Conservation (phyloP, 208 protist genomes). For the Trichomonas tenax region DNA sequence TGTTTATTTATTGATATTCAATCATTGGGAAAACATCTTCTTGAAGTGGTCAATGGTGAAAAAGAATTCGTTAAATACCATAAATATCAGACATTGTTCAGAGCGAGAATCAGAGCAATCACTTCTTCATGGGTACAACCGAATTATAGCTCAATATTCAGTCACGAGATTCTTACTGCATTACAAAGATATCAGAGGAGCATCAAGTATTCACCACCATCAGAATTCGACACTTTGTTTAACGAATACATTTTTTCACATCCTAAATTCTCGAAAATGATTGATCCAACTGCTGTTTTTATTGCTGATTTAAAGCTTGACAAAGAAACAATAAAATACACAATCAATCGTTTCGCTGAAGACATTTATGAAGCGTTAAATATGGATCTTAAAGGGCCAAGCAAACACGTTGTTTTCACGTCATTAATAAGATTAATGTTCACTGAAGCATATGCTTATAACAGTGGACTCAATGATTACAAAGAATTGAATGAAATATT, state of each 20-base stretch:
- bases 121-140: neutral
- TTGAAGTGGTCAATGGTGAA: neutral
- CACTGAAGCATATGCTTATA: neutral
- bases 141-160: neutral
- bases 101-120: neutral
- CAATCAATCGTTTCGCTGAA: neutral
- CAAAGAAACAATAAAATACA: neutral
- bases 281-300: neutral
- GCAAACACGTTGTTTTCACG: neutral
- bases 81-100: neutral
- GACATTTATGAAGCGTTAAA: neutral
- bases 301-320: neutral
- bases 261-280: neutral
- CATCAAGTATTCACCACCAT: neutral
- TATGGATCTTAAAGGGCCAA: neutral
- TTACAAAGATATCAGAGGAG: neutral
- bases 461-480: neutral
- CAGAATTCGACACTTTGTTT: neutral
- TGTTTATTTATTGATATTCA: neutral
- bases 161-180: neutral
- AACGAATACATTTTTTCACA: neutral
- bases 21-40: neutral
- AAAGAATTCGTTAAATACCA: neutral
- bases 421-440: neutral
- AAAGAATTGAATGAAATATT: neutral